phyloP scores from a whole-genome alignment of 129 eudicot genomes.

The sunflower (Helianthus annuus) region HanXRQr2.0-SUNRISE NC_035448.2:198659597-198660096 shows the following conservation, averaged over 20 bases:
- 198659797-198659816: constrained; percentile 15
- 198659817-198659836: background rate
- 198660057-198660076: constrained; percentile 11
- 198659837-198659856: background rate
- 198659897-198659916: constrained; percentile 92
- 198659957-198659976: constrained; percentile 88
- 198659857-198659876: constrained; percentile 78
- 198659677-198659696: constrained; percentile 52
- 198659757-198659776: constrained; percentile 67
- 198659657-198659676: background rate
- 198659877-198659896: constrained; percentile 92
- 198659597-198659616: constrained; percentile 25
- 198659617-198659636: background rate
- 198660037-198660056: constrained; percentile 97
- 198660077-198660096: background rate
- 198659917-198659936: constrained; percentile 79
- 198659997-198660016: constrained; percentile 85
- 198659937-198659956: constrained; percentile 89
- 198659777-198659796: constrained; percentile 57
- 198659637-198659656: background rate
- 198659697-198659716: constrained; percentile 65
- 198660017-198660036: constrained; percentile 76
- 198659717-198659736: constrained; percentile 43
- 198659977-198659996: constrained; percentile 93
- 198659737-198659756: constrained; percentile 74